phyloP scores from a whole-genome alignment of 352 stramenopile genomes.

The Blastocystis sp. region DNA sequence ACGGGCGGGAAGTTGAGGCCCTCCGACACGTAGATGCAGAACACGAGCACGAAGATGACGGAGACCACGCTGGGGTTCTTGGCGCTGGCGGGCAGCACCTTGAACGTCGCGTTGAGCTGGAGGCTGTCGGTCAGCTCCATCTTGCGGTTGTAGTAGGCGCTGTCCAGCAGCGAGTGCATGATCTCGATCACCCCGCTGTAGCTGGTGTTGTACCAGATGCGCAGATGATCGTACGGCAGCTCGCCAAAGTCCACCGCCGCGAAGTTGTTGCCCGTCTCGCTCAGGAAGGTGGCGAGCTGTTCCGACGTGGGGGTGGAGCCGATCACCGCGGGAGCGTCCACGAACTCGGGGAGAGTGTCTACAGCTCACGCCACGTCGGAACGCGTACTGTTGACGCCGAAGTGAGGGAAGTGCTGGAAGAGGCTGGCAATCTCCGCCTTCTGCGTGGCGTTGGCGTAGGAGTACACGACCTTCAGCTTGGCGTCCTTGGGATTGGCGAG shows the following conservation, averaged over 20 bases:
- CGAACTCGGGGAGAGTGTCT: background rate
- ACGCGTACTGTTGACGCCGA: background rate
- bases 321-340: background rate
- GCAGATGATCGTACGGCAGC: background rate
- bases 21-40: constrained; percentile 72
- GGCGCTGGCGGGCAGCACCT: background rate
- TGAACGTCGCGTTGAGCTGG: constrained; percentile 5
- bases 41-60: constrained; percentile 64
- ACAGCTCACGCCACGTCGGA: background rate
- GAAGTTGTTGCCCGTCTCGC: background rate
- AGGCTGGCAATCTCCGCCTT: background rate
- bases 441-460: constrained; percentile 1
- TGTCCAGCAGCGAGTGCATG: constrained; percentile 29
- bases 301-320: background rate
- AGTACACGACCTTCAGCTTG: background rate
- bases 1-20: constrained; percentile 74
- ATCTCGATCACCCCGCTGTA: constrained; percentile 31
- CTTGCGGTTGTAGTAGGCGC: background rate
- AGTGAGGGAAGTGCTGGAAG: background rate
- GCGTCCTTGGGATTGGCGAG: background rate
- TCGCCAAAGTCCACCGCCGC: background rate
- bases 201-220: constrained; percentile 57
- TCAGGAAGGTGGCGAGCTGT: constrained; percentile 9
- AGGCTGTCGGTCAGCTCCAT: background rate
- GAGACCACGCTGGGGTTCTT: background rate